Percentiles rank a stretch among this genome's conserved stretches.
Evolutionary conservation across 768 basidiomycete species (phyloP).

Genomic region (Rhizopogon roseolus): DNA sequence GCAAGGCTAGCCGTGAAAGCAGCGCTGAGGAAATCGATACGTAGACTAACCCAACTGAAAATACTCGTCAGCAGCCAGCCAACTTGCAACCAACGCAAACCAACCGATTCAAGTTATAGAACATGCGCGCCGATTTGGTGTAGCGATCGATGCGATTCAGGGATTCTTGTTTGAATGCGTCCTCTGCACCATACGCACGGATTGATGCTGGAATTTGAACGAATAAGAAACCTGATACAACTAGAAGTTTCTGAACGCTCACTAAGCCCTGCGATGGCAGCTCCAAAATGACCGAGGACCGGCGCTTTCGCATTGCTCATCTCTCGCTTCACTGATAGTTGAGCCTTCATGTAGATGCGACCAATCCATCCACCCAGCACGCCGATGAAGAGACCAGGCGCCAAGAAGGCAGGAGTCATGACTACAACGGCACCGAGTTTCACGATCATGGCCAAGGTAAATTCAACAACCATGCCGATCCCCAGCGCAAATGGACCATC

Average conservation of each 20-base stretch:
- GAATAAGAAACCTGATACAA: not conserved
- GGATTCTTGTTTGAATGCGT: conserved; percentile 36
- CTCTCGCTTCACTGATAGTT: conserved; percentile 52
- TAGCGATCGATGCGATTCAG: conserved; percentile 44
- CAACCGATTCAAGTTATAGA: conserved; percentile 46
- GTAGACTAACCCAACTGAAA: too few species aligned
- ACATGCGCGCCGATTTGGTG: conserved; percentile 32
- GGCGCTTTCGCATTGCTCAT: conserved; percentile 48
- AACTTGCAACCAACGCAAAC: not conserved
- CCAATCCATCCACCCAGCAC: conserved; percentile 39
- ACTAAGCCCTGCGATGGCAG: conserved; percentile 50
- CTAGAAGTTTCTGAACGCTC: conserved; percentile 1
- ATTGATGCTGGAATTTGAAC: conserved; percentile 32
- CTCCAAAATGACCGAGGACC: conserved; percentile 46
- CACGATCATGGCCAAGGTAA: conserved; percentile 28
- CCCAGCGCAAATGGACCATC: conserved; percentile 28
- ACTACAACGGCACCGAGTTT: conserved; percentile 33
- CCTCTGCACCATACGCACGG: conserved; percentile 51
- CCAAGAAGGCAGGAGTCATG: conserved; percentile 34
- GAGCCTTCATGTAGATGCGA: conserved; percentile 50
- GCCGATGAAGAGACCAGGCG: conserved; percentile 32
- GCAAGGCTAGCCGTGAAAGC: conserved; percentile 44
- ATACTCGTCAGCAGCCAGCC: too few species aligned
- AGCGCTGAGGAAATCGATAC: too few species aligned
- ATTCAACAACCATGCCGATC: conserved; percentile 24